Evolutionary conservation across 1,284 basidiomycete species (phyloP).

Genomic region (Austroboletus niveus): DNA sequence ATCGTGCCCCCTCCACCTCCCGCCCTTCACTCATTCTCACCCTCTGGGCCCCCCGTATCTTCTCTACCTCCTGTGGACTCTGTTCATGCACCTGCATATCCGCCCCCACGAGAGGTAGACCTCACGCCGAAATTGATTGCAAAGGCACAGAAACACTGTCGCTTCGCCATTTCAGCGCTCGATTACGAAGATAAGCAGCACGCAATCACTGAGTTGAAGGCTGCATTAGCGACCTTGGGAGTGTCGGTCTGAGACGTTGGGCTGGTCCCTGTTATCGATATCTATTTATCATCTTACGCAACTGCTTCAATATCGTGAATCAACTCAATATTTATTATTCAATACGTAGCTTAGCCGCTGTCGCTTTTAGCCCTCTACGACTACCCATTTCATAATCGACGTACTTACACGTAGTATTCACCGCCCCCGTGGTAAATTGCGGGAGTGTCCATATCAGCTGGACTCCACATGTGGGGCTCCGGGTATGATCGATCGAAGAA

Average conservation of each 20-base stretch:
- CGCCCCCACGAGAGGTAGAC: constrained; percentile 41
- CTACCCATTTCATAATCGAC: too few species aligned
- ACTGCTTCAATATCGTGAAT: neutral
- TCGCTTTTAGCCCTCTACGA: too few species aligned
- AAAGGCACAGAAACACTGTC: constrained; percentile 85
- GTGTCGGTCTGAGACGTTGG: constrained; percentile 12
- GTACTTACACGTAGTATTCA: too few species aligned
- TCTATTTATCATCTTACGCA: constrained; percentile 8
- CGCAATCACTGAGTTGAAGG: constrained; percentile 75
- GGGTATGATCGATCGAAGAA: too few species aligned
- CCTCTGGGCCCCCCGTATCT: constrained; percentile 5
- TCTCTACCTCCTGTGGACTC: constrained; percentile 7
- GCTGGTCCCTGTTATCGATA: constrained; percentile 4
- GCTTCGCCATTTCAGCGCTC: constrained; percentile 86
- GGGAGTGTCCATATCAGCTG: too few species aligned
- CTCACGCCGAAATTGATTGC: constrained; percentile 64
- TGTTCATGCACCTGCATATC: constrained; percentile 23
- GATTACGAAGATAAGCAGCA: constrained; percentile 90
- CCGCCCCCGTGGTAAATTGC: too few species aligned
- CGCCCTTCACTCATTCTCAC: constrained; percentile 6
- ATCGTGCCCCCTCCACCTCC: constrained; percentile 11
- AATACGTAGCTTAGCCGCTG: too few species aligned
- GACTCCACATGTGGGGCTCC: too few species aligned
- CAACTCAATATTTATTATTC: neutral
- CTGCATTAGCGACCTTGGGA: constrained; percentile 74